Base-by-base conservation (phyloP, 2,329 filamentous ascomycete species). In the Exophiala lecanii-corni region DNA sequence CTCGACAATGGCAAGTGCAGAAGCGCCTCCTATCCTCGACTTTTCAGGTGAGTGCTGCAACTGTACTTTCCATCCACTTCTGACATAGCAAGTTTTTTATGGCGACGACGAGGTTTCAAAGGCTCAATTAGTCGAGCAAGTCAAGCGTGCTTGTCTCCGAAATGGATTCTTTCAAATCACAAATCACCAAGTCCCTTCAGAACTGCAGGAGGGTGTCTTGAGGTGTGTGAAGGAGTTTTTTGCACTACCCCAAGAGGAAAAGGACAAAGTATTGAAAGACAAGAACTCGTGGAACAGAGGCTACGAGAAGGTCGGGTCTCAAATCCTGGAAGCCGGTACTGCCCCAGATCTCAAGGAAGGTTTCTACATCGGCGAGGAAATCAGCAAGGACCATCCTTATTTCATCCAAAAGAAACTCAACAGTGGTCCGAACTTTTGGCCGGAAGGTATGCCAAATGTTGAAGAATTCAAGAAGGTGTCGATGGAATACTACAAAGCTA, bases 101-200 rank as follows among this genome's bases (percentile, higher is more conserved):
- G 56, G 55, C 9, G 31, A 49, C 3, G 57, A 64, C 30, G 42
- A 37, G 34, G 50, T 49, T 6, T 59, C 59, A 5, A 64, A 62
- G 44, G 48, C 52, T 3, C 43, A 57, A 10, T 26, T 52, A 21
- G 55, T 68, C 1, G 47, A 60, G 0, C 58, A 67, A 35, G 59
- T 73, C 20, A 60, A 67, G 6, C 54, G 62, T 20, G 67, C 67
- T 37, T 73, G 70, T 48, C 57, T 65, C 15, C 66, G 60, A 53
- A 73, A 62, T 20, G 73, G 74, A 3, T 77, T 77, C 58, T 76
- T 78, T 58, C 72, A 75, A 51, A 67, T 78, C 38, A 62, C 64
- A 4, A 68, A 69, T 9, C 73, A 77, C 51, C 59, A 64, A 3
- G 64, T 78, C 3, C 58, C 69, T 2, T 45, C 59, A 3, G 47